Conservation (phyloP, 495 filamentous ascomycete genomes). For the Astrothelium subdiscretum region DNA sequence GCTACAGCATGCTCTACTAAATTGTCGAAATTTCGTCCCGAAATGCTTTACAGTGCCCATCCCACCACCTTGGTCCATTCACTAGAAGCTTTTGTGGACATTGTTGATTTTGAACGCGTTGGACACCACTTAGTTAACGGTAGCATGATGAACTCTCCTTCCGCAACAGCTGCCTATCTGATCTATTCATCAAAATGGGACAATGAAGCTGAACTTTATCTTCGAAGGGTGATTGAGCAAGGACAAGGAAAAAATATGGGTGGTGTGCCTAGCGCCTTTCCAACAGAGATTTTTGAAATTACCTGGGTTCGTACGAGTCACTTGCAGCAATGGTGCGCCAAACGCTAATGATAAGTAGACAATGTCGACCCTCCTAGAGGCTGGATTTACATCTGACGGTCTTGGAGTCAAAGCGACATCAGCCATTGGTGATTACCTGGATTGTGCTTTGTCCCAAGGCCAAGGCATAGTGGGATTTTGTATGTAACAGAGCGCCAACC, state of each 20-base stretch:
- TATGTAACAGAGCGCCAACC: too few species aligned
- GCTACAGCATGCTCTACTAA: background rate
- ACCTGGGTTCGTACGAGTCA: conserved; percentile 19
- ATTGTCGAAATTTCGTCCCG: conserved; percentile 17
- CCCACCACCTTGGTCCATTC: conserved; percentile 27
- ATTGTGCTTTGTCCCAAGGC: too few species aligned
- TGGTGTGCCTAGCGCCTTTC: conserved; percentile 23
- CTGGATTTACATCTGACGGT: conserved; percentile 5
- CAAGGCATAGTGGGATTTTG: too few species aligned
- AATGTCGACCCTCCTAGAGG: conserved; percentile 14
- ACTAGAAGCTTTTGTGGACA: conserved; percentile 31
- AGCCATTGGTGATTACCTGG: too few species aligned
- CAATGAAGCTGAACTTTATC: conserved; percentile 26
- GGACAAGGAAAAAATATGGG: conserved; percentile 7
- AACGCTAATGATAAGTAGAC: background rate
- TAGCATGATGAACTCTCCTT: conserved; percentile 33
- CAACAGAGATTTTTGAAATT: conserved; percentile 30
- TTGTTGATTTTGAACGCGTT: conserved; percentile 30
- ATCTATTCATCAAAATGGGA: conserved; percentile 28
- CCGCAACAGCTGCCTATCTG: conserved; percentile 32
- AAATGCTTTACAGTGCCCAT: conserved; percentile 15
- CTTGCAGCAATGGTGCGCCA: background rate
- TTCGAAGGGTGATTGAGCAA: conserved; percentile 3
- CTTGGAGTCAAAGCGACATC: too few species aligned
- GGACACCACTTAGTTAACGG: conserved; percentile 29